Conservation (phyloP, 805 yeast genomes). For the Sporopachydermia quercuum region DNA sequence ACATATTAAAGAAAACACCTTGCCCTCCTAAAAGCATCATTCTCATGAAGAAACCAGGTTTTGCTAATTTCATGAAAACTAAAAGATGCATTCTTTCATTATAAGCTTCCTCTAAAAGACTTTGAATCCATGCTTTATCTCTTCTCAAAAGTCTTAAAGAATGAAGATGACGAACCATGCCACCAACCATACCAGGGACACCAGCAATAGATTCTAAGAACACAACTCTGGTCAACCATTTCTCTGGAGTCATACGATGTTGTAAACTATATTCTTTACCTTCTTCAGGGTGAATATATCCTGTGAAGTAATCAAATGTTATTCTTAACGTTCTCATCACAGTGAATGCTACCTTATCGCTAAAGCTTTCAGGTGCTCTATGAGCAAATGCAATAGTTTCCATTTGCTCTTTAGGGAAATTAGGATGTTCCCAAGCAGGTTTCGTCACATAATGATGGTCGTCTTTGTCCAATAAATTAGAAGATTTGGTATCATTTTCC, state of each 20-base stretch:
- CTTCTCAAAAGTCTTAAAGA: slow-evolving; percentile 44
- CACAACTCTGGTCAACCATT: slow-evolving; percentile 46
- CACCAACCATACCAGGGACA: slow-evolving; percentile 71
- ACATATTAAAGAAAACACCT: slow-evolving; percentile 53
- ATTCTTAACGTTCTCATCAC: slow-evolving; percentile 31
- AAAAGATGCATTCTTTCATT: slow-evolving; percentile 66
- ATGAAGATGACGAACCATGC: slow-evolving; percentile 54
- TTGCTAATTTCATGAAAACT: slow-evolving; percentile 49
- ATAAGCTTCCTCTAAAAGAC: slow-evolving; percentile 60
- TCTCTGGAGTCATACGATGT: slow-evolving; percentile 40
- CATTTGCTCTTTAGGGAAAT: slow-evolving; percentile 23
- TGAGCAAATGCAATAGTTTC: slow-evolving; percentile 33
- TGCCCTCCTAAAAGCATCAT: slow-evolving; percentile 45
- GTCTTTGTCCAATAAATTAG: not conserved
- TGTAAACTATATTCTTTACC: slow-evolving; percentile 19
- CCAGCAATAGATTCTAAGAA: slow-evolving; percentile 64
- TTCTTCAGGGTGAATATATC: slow-evolving; percentile 42
- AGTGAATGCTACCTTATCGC: slow-evolving; percentile 38
- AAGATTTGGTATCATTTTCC: too few relatives aligned
- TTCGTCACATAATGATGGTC: slow-evolving; percentile 9
- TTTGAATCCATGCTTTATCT: slow-evolving; percentile 65
- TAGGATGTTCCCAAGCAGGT: slow-evolving; percentile 30
- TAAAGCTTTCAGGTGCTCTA: slow-evolving; percentile 28
- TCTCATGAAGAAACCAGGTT: slow-evolving; percentile 45
- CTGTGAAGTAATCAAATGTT: slow-evolving; percentile 47